Conservation (phyloP, 2,329 filamentous ascomycete species). For the Rhytidhysteron rufulum region DNA sequence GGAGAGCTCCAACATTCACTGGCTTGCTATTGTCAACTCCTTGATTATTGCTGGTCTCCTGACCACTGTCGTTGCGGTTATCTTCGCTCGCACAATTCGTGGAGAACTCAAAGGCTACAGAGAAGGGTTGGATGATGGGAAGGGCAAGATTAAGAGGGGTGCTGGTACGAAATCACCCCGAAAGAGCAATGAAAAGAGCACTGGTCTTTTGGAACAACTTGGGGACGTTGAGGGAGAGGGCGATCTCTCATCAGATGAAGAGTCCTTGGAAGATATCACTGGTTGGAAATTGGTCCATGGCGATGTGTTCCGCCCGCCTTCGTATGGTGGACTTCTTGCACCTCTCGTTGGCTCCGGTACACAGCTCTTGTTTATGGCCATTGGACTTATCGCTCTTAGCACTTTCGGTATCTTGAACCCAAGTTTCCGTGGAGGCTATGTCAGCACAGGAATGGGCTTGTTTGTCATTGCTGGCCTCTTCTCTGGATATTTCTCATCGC, state of each 20-base stretch:
- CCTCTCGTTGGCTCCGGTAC: slow-evolving; percentile 81
- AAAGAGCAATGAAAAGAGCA: slow-evolving; percentile 49
- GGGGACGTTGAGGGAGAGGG: slow-evolving; percentile 53
- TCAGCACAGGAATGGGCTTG: slow-evolving; percentile 76
- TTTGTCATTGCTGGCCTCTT: slow-evolving; percentile 81
- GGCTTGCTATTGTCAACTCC: slow-evolving; percentile 85
- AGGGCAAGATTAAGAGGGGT: slow-evolving; percentile 52
- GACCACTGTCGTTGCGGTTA: slow-evolving; percentile 75
- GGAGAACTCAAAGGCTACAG: slow-evolving; percentile 74
- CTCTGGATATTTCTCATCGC: slow-evolving; percentile 81
- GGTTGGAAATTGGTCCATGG: slow-evolving; percentile 86
- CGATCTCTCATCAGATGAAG: slow-evolving; percentile 64
- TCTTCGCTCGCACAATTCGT: slow-evolving; percentile 72
- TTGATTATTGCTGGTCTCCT: slow-evolving; percentile 77
- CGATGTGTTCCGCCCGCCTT: slow-evolving; percentile 79
- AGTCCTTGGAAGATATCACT: slow-evolving; percentile 71
- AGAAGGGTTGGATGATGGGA: slow-evolving; percentile 65
- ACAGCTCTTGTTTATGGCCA: slow-evolving; percentile 79
- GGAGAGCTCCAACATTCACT: slow-evolving; percentile 76
- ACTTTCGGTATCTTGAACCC: slow-evolving; percentile 78
- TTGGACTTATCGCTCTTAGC: slow-evolving; percentile 67
- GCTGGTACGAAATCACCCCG: slow-evolving; percentile 45
- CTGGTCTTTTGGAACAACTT: slow-evolving; percentile 59
- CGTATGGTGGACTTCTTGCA: slow-evolving; percentile 68
- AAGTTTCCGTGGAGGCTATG: slow-evolving; percentile 83